These are phyloP conservation scores for Lavandula angustifolia DNA, from an alignment of 257 asterid genomes.

Conservation along the genomic window DNA sequence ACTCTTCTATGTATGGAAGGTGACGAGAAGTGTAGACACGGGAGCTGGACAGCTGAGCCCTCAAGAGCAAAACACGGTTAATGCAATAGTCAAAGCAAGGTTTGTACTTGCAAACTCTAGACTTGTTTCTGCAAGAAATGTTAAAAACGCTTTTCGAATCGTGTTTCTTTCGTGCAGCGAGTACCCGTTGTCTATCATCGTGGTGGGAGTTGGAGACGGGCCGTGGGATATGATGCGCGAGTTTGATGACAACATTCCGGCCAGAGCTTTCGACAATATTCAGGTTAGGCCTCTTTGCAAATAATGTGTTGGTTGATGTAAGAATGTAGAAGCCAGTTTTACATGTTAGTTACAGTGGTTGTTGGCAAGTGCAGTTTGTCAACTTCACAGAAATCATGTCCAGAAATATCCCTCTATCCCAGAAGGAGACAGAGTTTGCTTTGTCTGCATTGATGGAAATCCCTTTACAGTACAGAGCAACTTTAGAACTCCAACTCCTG, in stretches of 20 bases:
- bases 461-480: slow-evolving; percentile 83
- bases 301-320: too few species aligned
- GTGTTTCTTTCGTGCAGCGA: slow-evolving; percentile 43
- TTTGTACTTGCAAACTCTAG: slow-evolving; percentile 8
- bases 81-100: slow-evolving; percentile 91
- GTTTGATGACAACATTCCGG: slow-evolving; percentile 89
- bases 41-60: slow-evolving; percentile 62
- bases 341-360: neutral
- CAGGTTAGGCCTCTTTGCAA: slow-evolving; percentile 49
- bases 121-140: neutral
- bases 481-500: slow-evolving; percentile 67
- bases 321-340: too few species aligned
- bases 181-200: slow-evolving; percentile 79
- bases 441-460: slow-evolving; percentile 86
- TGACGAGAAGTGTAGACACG: slow-evolving; percentile 80
- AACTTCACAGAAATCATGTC: slow-evolving; percentile 90
- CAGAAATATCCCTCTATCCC: slow-evolving; percentile 56
- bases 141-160: neutral
- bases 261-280: slow-evolving; percentile 77
- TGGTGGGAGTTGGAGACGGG: slow-evolving; percentile 98
- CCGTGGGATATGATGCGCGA: slow-evolving; percentile 90
- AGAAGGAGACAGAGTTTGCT: slow-evolving; percentile 82
- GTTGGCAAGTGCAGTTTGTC: slow-evolving; percentile 95
- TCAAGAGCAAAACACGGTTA: slow-evolving; percentile 71
- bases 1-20: slow-evolving; percentile 39